A percentile compares a stretch with the other conserved stretches of the same genome.
phyloP scores from a whole-genome alignment of 805 yeast genomes.

The Saturnispora quitensis region DNA sequence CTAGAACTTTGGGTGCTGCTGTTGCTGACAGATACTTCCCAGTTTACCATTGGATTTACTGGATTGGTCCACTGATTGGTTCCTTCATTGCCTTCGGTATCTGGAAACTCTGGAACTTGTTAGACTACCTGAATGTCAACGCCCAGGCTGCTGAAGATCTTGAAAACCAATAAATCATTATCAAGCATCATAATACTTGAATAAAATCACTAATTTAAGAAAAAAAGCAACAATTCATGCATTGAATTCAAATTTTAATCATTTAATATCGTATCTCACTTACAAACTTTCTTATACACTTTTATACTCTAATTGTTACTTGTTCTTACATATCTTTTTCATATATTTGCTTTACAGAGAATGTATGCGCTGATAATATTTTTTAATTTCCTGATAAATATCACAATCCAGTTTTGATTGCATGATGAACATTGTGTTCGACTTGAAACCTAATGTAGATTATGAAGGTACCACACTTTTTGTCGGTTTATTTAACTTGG shows the following conservation, averaged over 20 bases:
- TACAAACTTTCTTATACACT: not conserved
- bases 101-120: conserved; percentile 54
- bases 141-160: not conserved
- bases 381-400: not conserved
- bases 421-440: not conserved
- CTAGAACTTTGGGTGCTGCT: conserved; percentile 75
- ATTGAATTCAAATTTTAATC: not conserved
- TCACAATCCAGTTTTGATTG: no score
- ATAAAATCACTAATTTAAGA: no score
- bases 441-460: not conserved
- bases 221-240: not conserved
- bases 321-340: not conserved
- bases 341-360: not conserved
- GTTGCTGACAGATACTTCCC: conserved; percentile 64
- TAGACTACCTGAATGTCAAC: not conserved
- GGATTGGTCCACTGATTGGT: conserved; percentile 83
- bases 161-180: not conserved
- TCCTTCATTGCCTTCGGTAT: conserved; percentile 54
- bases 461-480: not conserved
- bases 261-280: not conserved
- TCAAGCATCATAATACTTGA: not conserved
- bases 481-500: conserved; percentile 1
- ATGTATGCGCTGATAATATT: not conserved
- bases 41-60: conserved; percentile 80
- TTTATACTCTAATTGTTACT: not conserved